Conservation (phyloP, 1,284 basidiomycete species). For the Leccinum angustisporum region DNA sequence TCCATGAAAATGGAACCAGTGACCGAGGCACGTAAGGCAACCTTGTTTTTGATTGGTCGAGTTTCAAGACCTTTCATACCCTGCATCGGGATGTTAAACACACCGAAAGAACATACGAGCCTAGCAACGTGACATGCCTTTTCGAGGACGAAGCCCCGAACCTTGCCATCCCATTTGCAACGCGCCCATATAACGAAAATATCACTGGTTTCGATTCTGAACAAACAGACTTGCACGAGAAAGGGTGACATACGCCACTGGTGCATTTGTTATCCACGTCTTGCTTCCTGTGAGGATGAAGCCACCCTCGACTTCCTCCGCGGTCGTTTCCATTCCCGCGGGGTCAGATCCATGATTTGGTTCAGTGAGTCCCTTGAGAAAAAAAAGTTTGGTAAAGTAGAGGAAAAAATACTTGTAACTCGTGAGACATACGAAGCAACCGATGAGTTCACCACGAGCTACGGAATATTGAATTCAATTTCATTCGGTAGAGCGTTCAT, state of each 20-base stretch:
- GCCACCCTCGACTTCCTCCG: conserved; percentile 82
- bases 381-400: conserved; percentile 1
- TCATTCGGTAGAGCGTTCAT: neutral
- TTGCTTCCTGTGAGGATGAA: conserved; percentile 90
- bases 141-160: conserved; percentile 91
- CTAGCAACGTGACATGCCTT: conserved; percentile 50
- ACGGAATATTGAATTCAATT: conserved; percentile 18
- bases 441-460: conserved; percentile 87
- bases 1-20: conserved; percentile 97
- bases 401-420: neutral
- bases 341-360: conserved; percentile 97
- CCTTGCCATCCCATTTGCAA: conserved; percentile 90
- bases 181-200: conserved; percentile 93
- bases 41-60: conserved; percentile 90
- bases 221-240: conserved; percentile 1
- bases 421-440: conserved; percentile 78
- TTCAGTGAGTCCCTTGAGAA: conserved; percentile 82
- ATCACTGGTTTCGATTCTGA: conserved; percentile 48
- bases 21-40: conserved; percentile 84
- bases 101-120: neutral
- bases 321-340: conserved; percentile 90
- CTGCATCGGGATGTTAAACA: conserved; percentile 39
- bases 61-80: conserved; percentile 83
- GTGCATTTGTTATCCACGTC: conserved; percentile 95
- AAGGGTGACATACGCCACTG: conserved; percentile 65